These are phyloP conservation scores for Phyllosticta citrichinensis DNA, from an alignment of 2,329 filamentous ascomycete genomes.

Conservation along the genomic window DNA sequence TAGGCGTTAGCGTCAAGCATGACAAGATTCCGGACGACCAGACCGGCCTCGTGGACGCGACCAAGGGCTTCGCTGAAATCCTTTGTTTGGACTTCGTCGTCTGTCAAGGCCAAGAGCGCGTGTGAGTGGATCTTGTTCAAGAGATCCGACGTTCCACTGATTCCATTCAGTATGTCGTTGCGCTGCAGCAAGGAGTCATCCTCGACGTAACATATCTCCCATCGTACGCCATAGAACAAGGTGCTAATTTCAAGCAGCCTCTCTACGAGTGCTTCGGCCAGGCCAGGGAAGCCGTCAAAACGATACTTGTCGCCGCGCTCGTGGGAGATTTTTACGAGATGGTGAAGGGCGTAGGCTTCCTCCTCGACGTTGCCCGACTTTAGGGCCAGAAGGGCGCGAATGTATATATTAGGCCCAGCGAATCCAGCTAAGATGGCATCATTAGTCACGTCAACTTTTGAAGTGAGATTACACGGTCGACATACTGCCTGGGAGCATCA, in stretches of 20 bases:
- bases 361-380: conserved; percentile 71
- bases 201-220: conserved; percentile 62
- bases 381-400: conserved; percentile 73
- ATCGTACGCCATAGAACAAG: conserved; percentile 73
- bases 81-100: conserved; percentile 61
- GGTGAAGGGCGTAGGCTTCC: conserved; percentile 85
- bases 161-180: conserved; percentile 51
- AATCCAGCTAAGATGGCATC: conserved; percentile 38
- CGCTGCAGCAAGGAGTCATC: conserved; percentile 38
- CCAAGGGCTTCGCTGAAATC: conserved; percentile 61
- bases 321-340: conserved; percentile 89
- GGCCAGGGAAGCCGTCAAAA: conserved; percentile 80
- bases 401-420: conserved; percentile 81
- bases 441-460: conserved; percentile 5
- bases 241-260: conserved; percentile 70
- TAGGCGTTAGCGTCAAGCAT: conserved; percentile 79
- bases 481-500: conserved; percentile 55
- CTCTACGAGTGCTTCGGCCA: conserved; percentile 79
- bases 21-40: conserved; percentile 94
- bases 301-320: conserved; percentile 93
- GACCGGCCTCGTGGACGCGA: conserved; percentile 71
- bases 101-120: conserved; percentile 47
- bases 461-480: conserved; percentile 15
- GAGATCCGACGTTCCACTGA: conserved; percentile 59
- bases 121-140: conserved; percentile 61